These are phyloP conservation scores for Talaromyces funiculosus DNA, from an alignment of 2,329 filamentous ascomycete species.

Conservation along the genomic window DNA sequence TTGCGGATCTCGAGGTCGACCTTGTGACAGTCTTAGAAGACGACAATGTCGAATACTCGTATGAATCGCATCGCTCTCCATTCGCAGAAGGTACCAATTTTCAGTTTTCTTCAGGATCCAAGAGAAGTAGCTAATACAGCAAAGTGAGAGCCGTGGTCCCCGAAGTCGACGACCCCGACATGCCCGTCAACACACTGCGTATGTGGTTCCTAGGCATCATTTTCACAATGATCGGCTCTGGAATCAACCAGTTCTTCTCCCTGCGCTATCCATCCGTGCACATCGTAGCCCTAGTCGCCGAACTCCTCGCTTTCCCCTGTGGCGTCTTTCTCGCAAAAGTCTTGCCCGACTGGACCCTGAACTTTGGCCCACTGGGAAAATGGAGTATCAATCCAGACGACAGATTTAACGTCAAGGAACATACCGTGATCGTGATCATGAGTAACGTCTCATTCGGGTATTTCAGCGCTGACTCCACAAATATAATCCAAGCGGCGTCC, in stretches of 20 bases:
- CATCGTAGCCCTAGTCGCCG: constrained; percentile 42
- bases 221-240: constrained; percentile 42
- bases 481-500: constrained; percentile 41
- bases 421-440: constrained; percentile 44
- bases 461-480: constrained; percentile 43
- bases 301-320: constrained; percentile 40
- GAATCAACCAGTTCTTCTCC: constrained; percentile 44
- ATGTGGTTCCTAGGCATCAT: constrained; percentile 43
- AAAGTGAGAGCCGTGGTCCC: constrained; percentile 22
- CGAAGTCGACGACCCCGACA: constrained; percentile 23
- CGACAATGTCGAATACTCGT: constrained; percentile 12
- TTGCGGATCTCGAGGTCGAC: constrained; percentile 14
- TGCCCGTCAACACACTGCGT: constrained; percentile 26
- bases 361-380: constrained; percentile 15
- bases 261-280: constrained; percentile 42
- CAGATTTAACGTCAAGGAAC: constrained; percentile 45
- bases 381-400: constrained; percentile 37
- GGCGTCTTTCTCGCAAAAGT: constrained; percentile 35
- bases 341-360: constrained; percentile 32
- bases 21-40: constrained; percentile 11
- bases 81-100: constrained; percentile 18
- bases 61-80: constrained; percentile 24
- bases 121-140: background rate
- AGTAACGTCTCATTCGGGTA: constrained; percentile 47
- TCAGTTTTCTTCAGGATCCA: background rate